phyloP scores from a whole-genome alignment of 768 basidiomycete genomes.

The Lactarius sp. region DNA sequence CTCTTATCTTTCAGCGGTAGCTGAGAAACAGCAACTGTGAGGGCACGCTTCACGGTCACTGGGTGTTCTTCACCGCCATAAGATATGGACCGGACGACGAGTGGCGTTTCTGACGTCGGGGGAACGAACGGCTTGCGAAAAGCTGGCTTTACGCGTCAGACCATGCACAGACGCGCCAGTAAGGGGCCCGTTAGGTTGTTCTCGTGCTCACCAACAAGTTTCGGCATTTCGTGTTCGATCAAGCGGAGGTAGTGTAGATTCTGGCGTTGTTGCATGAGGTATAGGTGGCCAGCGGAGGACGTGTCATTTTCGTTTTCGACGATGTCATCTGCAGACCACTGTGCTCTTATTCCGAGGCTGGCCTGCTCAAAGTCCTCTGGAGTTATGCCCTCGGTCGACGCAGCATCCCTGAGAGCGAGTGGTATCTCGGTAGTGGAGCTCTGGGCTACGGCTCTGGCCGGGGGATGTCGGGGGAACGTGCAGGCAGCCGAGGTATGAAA shows the following conservation, averaged over 20 bases:
- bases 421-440: conserved; percentile 9
- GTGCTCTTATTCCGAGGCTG: background rate
- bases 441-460: background rate
- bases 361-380: conserved; percentile 15
- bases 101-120: conserved; percentile 51
- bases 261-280: conserved; percentile 69
- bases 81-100: conserved; percentile 69
- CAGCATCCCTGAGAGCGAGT: conserved; percentile 9
- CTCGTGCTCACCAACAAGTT: conserved; percentile 63
- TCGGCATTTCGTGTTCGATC: conserved; percentile 85
- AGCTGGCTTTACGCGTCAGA: conserved; percentile 40
- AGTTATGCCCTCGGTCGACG: conserved; percentile 26
- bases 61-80: conserved; percentile 78
- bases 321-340: conserved; percentile 27
- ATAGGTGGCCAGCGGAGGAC: conserved; percentile 63
- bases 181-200: background rate
- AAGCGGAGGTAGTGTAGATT: conserved; percentile 73
- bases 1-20: conserved; percentile 60
- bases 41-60: conserved; percentile 59
- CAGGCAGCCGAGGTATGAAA: conserved; percentile 30
- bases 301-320: conserved; percentile 57
- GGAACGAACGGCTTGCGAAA: conserved; percentile 78
- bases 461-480: conserved; percentile 17
- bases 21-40: conserved; percentile 69
- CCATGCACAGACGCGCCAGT: background rate